Base-by-base conservation (phyloP, 2,329 filamentous ascomycete genomes). In the Penicillium psychrosexuale region DNA sequence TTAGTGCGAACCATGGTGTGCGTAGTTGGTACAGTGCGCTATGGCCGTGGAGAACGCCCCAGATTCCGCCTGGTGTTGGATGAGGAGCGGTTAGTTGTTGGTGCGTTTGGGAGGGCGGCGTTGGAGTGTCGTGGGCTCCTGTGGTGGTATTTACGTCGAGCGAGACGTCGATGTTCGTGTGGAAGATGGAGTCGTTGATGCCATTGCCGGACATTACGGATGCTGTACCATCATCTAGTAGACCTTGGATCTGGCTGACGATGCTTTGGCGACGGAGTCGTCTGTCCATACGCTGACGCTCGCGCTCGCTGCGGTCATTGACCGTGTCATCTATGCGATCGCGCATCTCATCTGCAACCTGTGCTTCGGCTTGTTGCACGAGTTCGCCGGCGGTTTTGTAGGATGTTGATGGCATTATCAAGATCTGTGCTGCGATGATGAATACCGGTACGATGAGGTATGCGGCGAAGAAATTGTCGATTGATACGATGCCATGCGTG, bases 321-420 rank as follows among this genome's bases (percentile, higher is more conserved):
- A 83, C 77, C 0, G 81, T 79, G 12, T 82, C 75, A 52, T 86
- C 84, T 0, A 82, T 80, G 9, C 76, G 77, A 55, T 85, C 82
- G 1, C 78, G 62, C 19, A 80, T 78, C 64, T 87, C 84, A 8
- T 82, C 82, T 12, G 70, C 73, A 27, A 71, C 73, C 45, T 69
- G 73, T 15, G 76, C 74, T 61, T 91, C 87, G 15, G 85, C 86
- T 67, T 90, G 83, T 53, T 85, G 82, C 6, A 94, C 85, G 37
- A 96, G 81, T 72, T 97, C 91, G 43, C 90, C 89, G 1, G 92
- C 84, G 0, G 89, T 93, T 73, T 94, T 92, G 78, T 94, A 94
- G 1, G 87, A 91, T 60, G 86, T 84, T 15, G 76, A 77, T 0
- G 90, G 90, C 80, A 95, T 87, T 61, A 93, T 65, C 38, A 84